Evolutionary conservation across 2,329 filamentous ascomycete genomes (phyloP).

Genomic region (Microsporum audouinii): DNA sequence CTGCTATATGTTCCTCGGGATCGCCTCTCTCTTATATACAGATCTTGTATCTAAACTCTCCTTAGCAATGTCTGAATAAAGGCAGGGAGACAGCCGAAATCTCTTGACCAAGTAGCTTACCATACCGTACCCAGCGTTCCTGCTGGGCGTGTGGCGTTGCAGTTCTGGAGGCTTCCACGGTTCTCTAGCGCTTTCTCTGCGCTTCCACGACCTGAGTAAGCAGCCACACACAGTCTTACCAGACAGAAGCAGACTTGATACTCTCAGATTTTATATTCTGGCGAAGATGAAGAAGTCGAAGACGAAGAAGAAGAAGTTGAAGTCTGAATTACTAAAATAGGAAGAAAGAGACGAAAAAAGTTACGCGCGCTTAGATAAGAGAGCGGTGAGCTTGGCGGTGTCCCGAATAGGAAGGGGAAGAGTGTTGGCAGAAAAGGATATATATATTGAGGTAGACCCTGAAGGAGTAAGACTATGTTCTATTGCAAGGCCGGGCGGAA

Average conservation of each 20-base stretch:
- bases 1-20: neutral
- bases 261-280: too few species aligned
- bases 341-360: neutral
- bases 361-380: neutral
- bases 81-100: neutral
- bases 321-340: neutral
- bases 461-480: too few species aligned
- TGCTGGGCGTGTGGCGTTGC: constrained; percentile 2
- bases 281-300: neutral
- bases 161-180: constrained; percentile 14
- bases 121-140: neutral
- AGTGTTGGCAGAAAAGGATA: neutral
- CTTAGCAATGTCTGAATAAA: neutral
- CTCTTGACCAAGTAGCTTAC: neutral
- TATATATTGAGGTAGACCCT: neutral
- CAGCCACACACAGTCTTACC: neutral
- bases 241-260: neutral
- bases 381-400: neutral
- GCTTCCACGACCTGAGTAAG: constrained; percentile 6
- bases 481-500: too few species aligned
- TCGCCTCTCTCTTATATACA: neutral
- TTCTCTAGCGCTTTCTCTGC: constrained; percentile 7
- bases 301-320: neutral
- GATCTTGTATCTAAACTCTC: neutral
- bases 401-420: neutral